Conservation (phyloP, 805 yeast species). For the Huiozyma naganishii region DNA sequence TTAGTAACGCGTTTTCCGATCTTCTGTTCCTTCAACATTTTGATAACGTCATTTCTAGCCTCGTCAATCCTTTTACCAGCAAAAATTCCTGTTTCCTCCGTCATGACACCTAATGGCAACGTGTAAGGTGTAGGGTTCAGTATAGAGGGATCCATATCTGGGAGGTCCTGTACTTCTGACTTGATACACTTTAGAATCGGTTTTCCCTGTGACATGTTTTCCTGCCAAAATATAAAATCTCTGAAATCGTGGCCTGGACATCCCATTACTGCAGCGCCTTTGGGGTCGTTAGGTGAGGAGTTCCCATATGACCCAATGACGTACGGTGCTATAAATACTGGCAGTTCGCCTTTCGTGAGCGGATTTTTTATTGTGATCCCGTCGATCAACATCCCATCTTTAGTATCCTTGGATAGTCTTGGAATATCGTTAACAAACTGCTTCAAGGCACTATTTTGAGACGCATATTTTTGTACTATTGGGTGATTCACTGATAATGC, state of each 20-base stretch:
- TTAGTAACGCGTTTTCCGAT: constrained; percentile 31
- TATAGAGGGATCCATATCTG: not conserved
- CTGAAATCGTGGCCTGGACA: constrained; percentile 90
- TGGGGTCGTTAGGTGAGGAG: not conserved
- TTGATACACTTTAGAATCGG: constrained; percentile 38
- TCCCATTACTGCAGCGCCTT: constrained; percentile 92
- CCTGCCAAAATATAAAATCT: constrained; percentile 71
- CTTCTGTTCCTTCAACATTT: not conserved
- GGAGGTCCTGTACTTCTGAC: constrained; percentile 15
- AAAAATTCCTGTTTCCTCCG: constrained; percentile 37
- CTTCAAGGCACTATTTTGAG: constrained; percentile 31
- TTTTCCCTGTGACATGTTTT: constrained; percentile 38
- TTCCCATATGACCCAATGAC: constrained; percentile 70
- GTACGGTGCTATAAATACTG: constrained; percentile 85
- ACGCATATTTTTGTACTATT: constrained; percentile 33
- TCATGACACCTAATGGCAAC: constrained; percentile 38
- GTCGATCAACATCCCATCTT: constrained; percentile 48
- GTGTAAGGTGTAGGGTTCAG: constrained; percentile 26
- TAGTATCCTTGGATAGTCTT: constrained; percentile 36
- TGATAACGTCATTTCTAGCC: not conserved
- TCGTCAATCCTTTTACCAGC: constrained; percentile 31
- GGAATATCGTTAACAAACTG: constrained; percentile 35
- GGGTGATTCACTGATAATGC: constrained; percentile 72
- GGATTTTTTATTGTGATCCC: constrained; percentile 48
- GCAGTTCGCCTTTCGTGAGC: constrained; percentile 38